Conservation (phyloP, 208 protist genomes). For the Naegleria fowleri region DNA sequence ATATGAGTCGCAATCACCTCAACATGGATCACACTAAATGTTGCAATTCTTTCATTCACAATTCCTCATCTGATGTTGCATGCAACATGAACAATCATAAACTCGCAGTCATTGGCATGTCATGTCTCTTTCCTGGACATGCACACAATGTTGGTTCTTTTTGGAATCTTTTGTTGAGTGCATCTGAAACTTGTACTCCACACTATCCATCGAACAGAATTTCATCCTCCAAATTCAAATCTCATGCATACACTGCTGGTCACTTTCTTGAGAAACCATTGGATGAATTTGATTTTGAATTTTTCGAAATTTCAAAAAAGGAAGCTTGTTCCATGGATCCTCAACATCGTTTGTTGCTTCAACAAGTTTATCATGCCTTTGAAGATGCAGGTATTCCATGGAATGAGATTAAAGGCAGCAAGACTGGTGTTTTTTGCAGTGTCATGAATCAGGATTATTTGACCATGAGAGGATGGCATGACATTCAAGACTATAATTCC, state of each 20-base stretch:
- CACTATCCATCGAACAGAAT: background rate
- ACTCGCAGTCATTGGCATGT: slow-evolving; percentile 34
- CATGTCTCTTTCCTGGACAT: slow-evolving; percentile 31
- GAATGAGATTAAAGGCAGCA: background rate
- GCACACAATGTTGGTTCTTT: slow-evolving; percentile 8
- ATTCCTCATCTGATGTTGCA: too few relatives aligned
- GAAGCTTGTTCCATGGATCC: slow-evolving; percentile 28
- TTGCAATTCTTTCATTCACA: too few relatives aligned
- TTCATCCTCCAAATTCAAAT: background rate
- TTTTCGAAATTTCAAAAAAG: background rate
- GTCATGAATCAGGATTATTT: background rate
- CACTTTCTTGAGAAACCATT: background rate
- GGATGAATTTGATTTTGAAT: background rate
- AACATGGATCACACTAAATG: too few relatives aligned
- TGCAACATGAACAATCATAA: background rate
- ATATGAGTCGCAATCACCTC: too few relatives aligned
- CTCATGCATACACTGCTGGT: background rate
- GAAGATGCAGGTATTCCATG: background rate
- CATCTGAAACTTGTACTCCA: slow-evolving; percentile 4
- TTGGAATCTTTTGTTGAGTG: background rate
- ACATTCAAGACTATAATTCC: background rate
- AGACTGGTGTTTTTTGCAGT: background rate
- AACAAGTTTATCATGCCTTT: slow-evolving; percentile 18
- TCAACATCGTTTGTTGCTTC: slow-evolving; percentile 14
- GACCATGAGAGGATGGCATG: background rate